Evolutionary conservation across 257 asterid species (phyloP), one percentile per base, ranked within the genome.

Genomic region (Solanum peruvianum): DNA sequence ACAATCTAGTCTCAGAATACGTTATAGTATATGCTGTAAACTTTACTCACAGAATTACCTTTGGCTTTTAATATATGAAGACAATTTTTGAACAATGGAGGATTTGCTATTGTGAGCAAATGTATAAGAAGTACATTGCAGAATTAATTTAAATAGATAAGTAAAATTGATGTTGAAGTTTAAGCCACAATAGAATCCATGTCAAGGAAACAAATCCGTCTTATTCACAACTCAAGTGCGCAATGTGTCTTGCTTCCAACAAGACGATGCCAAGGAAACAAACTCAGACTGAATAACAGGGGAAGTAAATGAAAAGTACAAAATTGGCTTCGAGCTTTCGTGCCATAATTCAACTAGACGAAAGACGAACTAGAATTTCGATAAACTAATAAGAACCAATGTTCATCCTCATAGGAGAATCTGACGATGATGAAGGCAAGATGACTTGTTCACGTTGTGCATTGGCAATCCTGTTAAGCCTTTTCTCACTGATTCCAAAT

Each of bases 401-500:
- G 37, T 27, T 27, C 39, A 67, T 27, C 73, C 37, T 67, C 39
- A 67, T 7, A 27, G 21, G 73, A 13, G 73, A 67, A 67, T 67
- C 73, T 3, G 73, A 67, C 0, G 88, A 42, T 20, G 97, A 89
- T 0, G 98, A 77, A 0, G 98, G 96, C 83, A 95, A 87, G 73
- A 95, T 95, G 0, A 90, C 88, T 29, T 94, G 73, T 87, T 90
- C 94, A 58, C 80, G 82, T 45, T 94, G 99, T 0, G 98, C 94
- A 0, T 90, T 86, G 11, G 87, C 49, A 12, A 96, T 89, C 41
- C 75, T 86, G 9, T 70, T 69, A 35, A 92, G 85, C 91, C 92
- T 92, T 25, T 93, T 88, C 87, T 91, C 93, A 31, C 82, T 87
- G 81, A 93, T 2, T n/a, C 98, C 98, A 56, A 95, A 93, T 1